These are phyloP conservation scores for Pseudogymnoascus pannorum DNA, from an alignment of 2,329 filamentous ascomycete species.

Conservation along the genomic window DNA sequence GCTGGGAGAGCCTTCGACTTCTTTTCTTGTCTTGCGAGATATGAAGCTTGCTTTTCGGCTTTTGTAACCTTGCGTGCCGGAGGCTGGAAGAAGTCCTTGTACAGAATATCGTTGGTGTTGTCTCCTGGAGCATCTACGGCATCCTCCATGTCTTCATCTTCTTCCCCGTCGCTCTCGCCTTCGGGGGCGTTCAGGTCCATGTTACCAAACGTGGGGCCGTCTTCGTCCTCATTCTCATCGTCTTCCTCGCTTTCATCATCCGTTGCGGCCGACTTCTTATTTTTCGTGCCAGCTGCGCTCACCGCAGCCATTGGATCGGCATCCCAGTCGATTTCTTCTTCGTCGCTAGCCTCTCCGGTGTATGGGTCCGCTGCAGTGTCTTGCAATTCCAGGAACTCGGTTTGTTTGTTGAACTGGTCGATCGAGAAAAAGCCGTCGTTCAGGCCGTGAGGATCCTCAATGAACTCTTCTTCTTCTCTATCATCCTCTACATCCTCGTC, in stretches of 20 bases:
- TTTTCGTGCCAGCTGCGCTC: constrained; percentile 23
- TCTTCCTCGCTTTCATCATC: constrained; percentile 35
- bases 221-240: constrained; percentile 62
- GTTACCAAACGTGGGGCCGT: constrained; percentile 77
- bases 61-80: constrained; percentile 65
- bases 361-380: constrained; percentile 71
- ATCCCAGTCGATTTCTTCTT: constrained; percentile 85
- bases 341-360: constrained; percentile 68
- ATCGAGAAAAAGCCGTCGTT: constrained; percentile 99
- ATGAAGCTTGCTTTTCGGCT: constrained; percentile 36
- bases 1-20: constrained; percentile 35
- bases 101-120: constrained; percentile 85
- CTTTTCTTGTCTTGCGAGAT: constrained; percentile 31
- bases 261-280: constrained; percentile 27
- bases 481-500: constrained; percentile 44
- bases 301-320: constrained; percentile 56
- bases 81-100: constrained; percentile 88
- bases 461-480: constrained; percentile 46
- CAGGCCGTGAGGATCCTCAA: constrained; percentile 71
- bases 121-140: constrained; percentile 46
- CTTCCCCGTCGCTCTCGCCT: constrained; percentile 55
- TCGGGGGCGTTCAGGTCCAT: constrained; percentile 66
- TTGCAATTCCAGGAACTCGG: constrained; percentile 80
- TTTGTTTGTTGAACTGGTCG: constrained; percentile 92
- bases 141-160: constrained; percentile 46